Evolutionary conservation across 176 grass and related monocot species (phyloP).

Genomic region (Juncus inflexus): DNA sequence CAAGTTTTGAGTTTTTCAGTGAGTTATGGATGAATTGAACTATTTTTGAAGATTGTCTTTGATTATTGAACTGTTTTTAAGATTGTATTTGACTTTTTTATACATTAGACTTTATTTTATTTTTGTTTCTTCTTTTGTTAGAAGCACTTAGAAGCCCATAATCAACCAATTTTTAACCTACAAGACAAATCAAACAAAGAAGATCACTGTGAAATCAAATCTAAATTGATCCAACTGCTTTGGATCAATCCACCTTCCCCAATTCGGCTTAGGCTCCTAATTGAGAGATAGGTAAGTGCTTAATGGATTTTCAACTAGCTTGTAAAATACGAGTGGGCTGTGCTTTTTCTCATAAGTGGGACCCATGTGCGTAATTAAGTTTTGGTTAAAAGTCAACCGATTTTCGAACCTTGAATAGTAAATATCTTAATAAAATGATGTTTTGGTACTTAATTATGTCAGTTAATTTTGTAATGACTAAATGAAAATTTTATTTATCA

Average conservation of each 20-base stretch:
- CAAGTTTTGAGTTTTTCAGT: too few species aligned
- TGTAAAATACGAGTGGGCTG: slow-evolving; percentile 55
- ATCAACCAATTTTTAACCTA: neutral
- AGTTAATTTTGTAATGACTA: neutral
- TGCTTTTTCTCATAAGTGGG: slow-evolving; percentile 58
- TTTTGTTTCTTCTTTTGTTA: slow-evolving; percentile 12
- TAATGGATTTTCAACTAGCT: slow-evolving; percentile 68
- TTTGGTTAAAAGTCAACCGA: slow-evolving; percentile 33
- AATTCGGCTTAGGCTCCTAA: slow-evolving; percentile 52
- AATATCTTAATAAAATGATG: neutral
- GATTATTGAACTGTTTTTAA: too few species aligned
- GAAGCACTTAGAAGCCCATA: slow-evolving; percentile 10
- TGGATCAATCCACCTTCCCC: slow-evolving; percentile 38
- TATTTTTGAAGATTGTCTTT: too few species aligned
- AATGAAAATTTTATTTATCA: slow-evolving; percentile 13
- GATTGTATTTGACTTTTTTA: too few species aligned
- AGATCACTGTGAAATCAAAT: slow-evolving; percentile 1
- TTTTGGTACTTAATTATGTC: neutral
- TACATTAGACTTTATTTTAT: neutral
- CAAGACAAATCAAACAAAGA: slow-evolving; percentile 16
- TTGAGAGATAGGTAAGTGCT: slow-evolving; percentile 71
- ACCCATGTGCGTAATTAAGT: slow-evolving; percentile 71
- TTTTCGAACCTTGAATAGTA: slow-evolving; percentile 35
- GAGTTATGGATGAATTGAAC: too few species aligned
- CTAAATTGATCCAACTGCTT: slow-evolving; percentile 14